Percentiles rank a stretch among this genome's conserved stretches.
Evolutionary conservation across 2,329 filamentous ascomycete species (phyloP).

Genomic region (Penicillium sp.): DNA sequence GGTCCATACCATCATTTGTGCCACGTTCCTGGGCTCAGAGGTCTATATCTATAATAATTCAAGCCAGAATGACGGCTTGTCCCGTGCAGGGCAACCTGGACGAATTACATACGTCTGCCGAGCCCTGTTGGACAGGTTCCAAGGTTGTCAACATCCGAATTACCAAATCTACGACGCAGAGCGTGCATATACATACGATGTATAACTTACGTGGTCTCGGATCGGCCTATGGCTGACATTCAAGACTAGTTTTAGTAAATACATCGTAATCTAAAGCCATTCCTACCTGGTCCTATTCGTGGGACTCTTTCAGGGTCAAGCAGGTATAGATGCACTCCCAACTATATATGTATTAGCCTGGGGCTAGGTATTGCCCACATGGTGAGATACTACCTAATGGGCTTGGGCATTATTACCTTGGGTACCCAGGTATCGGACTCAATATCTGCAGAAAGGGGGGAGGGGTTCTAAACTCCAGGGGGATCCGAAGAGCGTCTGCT

Average conservation of each 20-base stretch:
- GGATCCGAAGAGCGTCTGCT: not conserved
- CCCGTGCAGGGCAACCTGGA: not conserved
- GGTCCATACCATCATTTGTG: not conserved
- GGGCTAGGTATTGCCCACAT: not conserved
- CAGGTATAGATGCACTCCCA: not conserved
- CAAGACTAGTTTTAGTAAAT: not conserved
- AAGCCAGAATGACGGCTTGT: not conserved
- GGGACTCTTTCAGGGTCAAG: not conserved
- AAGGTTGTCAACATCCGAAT: not conserved
- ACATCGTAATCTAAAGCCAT: not conserved
- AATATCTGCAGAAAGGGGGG: not conserved
- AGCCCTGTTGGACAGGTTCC: not conserved
- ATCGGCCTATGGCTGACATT: not conserved
- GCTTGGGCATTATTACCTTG: not conserved
- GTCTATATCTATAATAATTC: not conserved
- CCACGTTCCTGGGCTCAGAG: not conserved
- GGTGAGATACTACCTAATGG: not conserved
- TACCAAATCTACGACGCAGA: not conserved
- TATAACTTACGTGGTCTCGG: not conserved
- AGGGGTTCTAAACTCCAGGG: too few species aligned
- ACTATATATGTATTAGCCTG: not conserved
- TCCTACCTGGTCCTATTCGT: not conserved
- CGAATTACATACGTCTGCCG: not conserved
- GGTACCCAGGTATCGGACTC: not conserved
- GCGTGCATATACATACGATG: not conserved